Evolutionary conservation across 345 rosid species (phyloP).

Genomic region (Passiflora organensis): DNA sequence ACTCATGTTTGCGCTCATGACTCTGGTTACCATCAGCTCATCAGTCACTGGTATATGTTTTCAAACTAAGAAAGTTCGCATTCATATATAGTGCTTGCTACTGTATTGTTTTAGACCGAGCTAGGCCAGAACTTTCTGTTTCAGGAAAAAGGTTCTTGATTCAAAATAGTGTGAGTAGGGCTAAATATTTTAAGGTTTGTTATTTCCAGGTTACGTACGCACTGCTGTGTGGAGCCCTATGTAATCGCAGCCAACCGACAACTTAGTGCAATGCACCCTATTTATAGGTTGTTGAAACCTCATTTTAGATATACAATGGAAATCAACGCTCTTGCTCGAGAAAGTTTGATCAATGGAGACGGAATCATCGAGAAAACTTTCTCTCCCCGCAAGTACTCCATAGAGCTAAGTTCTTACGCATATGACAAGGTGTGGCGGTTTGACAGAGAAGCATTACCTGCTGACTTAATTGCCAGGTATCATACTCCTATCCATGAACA

Average conservation of each 20-base stretch:
- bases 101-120: too few relatives aligned
- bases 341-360: slow-evolving; percentile 36
- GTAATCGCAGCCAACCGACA: slow-evolving; percentile 57
- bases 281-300: slow-evolving; percentile 47
- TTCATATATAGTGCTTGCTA: not conserved
- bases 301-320: slow-evolving; percentile 75
- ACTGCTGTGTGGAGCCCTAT: slow-evolving; percentile 44
- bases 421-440: slow-evolving; percentile 46
- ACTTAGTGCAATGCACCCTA: slow-evolving; percentile 61
- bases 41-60: slow-evolving; percentile 62
- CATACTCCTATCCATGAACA: not conserved
- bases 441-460: slow-evolving; percentile 41
- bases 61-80: too few relatives aligned
- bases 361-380: slow-evolving; percentile 57
- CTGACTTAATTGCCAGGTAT: slow-evolving; percentile 44
- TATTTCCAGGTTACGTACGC: slow-evolving; percentile 14
- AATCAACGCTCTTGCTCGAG: slow-evolving; percentile 62
- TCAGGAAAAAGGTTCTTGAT: too few relatives aligned
- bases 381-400: slow-evolving; percentile 43
- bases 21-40: slow-evolving; percentile 58
- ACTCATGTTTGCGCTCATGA: slow-evolving; percentile 63
- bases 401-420: slow-evolving; percentile 45
- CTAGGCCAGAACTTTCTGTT: too few relatives aligned
- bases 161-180: not conserved
- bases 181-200: not conserved